Percentiles rank a stretch among this genome's conserved stretches.
Conservation (phyloP, 2,329 filamentous ascomycete genomes). For the Huntiella abstrusa region DNA sequence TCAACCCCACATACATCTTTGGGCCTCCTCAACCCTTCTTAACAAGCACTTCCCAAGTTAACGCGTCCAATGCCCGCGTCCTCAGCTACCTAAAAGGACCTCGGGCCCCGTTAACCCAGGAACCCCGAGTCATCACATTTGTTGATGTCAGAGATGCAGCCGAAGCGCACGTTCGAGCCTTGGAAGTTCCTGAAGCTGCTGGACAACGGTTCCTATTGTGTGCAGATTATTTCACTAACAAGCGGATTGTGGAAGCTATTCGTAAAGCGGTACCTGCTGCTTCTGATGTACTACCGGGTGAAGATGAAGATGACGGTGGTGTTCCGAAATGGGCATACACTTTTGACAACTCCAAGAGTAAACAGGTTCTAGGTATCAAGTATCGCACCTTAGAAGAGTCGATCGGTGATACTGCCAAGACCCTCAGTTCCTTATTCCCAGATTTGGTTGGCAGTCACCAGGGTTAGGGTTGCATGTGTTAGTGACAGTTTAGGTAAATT, state of each 20-base stretch:
- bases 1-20: slow-evolving; percentile 43
- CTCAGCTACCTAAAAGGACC: slow-evolving; percentile 45
- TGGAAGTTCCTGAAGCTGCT: slow-evolving; percentile 35
- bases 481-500: not conserved
- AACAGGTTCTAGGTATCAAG: slow-evolving; percentile 30
- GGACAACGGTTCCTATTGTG: slow-evolving; percentile 44
- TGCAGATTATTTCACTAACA: slow-evolving; percentile 20
- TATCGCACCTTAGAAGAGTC: slow-evolving; percentile 30
- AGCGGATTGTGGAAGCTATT: slow-evolving; percentile 21
- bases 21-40: slow-evolving; percentile 38
- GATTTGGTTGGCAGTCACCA: too few relatives aligned
- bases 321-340: slow-evolving; percentile 22
- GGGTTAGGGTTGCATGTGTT: not conserved
- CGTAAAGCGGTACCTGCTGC: slow-evolving; percentile 15
- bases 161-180: slow-evolving; percentile 40
- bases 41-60: slow-evolving; percentile 25
- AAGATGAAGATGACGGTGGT: slow-evolving; percentile 18
- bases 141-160: slow-evolving; percentile 45
- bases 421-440: not conserved
- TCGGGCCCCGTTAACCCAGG: slow-evolving; percentile 27
- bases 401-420: slow-evolving; percentile 23
- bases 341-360: slow-evolving; percentile 30
- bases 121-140: slow-evolving; percentile 20
- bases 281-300: slow-evolving; percentile 18
- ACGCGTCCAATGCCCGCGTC: slow-evolving; percentile 41